Evolutionary conservation across 2,329 filamentous ascomycete genomes (phyloP).

Genomic region (Diaporthe vexans): DNA sequence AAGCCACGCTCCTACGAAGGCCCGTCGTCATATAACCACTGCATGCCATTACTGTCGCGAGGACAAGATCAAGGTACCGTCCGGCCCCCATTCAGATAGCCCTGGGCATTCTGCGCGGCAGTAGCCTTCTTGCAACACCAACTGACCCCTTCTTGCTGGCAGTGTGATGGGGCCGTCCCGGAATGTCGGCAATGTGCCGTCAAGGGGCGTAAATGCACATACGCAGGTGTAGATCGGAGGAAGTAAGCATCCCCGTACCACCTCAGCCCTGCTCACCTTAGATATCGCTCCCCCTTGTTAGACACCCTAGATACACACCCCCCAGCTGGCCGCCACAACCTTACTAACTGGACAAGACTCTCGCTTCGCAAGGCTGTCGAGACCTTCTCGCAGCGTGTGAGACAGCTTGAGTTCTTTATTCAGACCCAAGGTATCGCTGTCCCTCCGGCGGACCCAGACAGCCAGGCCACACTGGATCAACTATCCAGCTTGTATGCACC

Average conservation of each 20-base stretch:
- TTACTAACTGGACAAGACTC: not conserved
- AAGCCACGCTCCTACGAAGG: not conserved
- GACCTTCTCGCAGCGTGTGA: conserved; percentile 6
- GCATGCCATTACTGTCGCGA: not conserved
- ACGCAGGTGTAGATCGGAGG: conserved; percentile 15
- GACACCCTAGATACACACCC: not conserved
- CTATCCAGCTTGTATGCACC: not conserved
- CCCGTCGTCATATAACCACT: not conserved
- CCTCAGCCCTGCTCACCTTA: too few species aligned
- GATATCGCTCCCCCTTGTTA: not conserved
- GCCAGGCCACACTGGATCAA: not conserved
- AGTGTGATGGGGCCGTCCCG: conserved; percentile 1
- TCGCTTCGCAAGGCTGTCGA: conserved; percentile 13
- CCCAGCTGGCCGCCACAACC: too few species aligned
- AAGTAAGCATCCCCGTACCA: not conserved
- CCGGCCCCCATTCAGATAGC: not conserved
- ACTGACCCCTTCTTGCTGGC: not conserved
- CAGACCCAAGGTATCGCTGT: not conserved
- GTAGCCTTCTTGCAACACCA: not conserved
- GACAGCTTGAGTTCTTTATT: not conserved
- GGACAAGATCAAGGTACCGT: conserved; percentile 18
- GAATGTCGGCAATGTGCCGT: not conserved
- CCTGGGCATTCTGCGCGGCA: not conserved
- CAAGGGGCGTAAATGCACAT: not conserved
- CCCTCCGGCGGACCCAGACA: not conserved